These are phyloP conservation scores for Kalanchoe fedtschenkoi DNA, from an alignment of 164 flowering plant genomes.

Conservation along the genomic window DNA sequence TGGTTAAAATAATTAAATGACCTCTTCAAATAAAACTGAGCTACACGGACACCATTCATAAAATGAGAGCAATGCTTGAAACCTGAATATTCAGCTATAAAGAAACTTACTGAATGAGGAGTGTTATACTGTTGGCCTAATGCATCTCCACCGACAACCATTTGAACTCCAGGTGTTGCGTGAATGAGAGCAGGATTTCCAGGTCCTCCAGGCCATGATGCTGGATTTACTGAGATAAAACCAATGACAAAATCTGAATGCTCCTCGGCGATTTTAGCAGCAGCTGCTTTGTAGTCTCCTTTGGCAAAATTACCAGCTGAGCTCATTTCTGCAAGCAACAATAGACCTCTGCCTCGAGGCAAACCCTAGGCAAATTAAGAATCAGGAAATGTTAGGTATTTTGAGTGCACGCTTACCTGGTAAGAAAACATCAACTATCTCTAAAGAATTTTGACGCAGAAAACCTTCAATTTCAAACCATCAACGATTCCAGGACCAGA, in stretches of 20 bases:
- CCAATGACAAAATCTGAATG: constrained; percentile 97
- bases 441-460: background rate
- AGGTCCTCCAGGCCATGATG: constrained; percentile 79
- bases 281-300: constrained; percentile 95
- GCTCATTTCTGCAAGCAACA: constrained; percentile 98
- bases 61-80: background rate
- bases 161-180: constrained; percentile 79
- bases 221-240: constrained; percentile 93
- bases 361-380: constrained; percentile 47
- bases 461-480: constrained; percentile 87
- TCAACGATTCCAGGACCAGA: constrained; percentile 96
- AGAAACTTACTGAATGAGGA: constrained; percentile 69
- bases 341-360: constrained; percentile 80
- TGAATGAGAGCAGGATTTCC: constrained; percentile 72
- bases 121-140: constrained; percentile 95
- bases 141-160: constrained; percentile 87
- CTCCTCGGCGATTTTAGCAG: constrained; percentile 75
- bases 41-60: background rate
- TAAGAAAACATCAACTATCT: background rate
- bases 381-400: background rate
- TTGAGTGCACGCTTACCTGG: background rate
- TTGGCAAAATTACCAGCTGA: constrained; percentile 91
- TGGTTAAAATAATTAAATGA: no score
- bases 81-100: background rate
- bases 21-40: no score